Evolutionary conservation across 305 asterid genomes (phyloP).

Genomic region (Caryopteris hybrid): DNA sequence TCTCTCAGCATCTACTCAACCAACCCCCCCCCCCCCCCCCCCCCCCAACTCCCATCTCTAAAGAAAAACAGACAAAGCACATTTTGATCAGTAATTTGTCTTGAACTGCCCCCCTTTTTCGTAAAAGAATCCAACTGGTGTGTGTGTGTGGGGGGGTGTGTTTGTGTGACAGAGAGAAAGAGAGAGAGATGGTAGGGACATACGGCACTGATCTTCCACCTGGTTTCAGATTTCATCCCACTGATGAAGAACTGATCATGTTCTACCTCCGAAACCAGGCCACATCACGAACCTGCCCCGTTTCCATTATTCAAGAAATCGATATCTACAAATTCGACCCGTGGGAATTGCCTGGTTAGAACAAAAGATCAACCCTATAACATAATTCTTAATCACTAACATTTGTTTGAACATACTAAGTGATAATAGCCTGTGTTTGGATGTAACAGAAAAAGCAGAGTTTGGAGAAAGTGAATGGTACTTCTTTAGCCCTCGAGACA

Average conservation of each 20-base stretch:
- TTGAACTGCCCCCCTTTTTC: neutral
- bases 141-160: no score
- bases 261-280: constrained; percentile 74
- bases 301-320: constrained; percentile 67
- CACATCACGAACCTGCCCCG: constrained; percentile 61
- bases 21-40: neutral
- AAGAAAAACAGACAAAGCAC: neutral
- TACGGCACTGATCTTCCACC: constrained; percentile 69
- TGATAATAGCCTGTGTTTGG: no score
- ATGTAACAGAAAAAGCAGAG: constrained; percentile 42
- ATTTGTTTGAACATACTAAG: no score
- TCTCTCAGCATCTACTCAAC: constrained; percentile 4
- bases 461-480: constrained; percentile 79
- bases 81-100: neutral
- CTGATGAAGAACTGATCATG: constrained; percentile 88
- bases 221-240: constrained; percentile 89
- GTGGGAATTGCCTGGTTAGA: constrained; percentile 86
- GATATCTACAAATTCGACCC: constrained; percentile 89
- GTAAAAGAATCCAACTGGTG: neutral
- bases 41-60: no score
- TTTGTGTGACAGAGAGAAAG: neutral
- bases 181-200: constrained; percentile 40
- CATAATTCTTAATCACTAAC: no score
- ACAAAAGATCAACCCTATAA: neutral
- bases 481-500: constrained; percentile 66